Conservation (phyloP, 1,139 yeast genomes). For the Pichia sp. region DNA sequence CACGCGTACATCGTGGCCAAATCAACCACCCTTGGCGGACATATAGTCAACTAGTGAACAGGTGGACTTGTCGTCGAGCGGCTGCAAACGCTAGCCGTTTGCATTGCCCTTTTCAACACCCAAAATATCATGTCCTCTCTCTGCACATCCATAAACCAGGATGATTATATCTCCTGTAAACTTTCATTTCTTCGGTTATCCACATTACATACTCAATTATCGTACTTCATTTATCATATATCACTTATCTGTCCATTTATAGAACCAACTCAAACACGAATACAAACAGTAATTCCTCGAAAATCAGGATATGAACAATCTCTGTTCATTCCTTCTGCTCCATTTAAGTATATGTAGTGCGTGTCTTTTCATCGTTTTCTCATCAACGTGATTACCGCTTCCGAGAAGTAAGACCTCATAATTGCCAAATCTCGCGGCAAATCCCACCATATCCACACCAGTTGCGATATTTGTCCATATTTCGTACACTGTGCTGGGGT, state of each 20-base stretch:
- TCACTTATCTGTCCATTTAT: no score
- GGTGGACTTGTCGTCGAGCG: no score
- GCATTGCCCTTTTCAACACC: no score
- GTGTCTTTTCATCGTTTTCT: conserved; percentile 41
- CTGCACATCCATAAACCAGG: conserved; percentile 43
- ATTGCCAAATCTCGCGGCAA: conserved; percentile 39
- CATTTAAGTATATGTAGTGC: conserved; percentile 48
- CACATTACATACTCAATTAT: no score
- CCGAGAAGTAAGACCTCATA: conserved; percentile 51
- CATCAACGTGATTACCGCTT: conserved; percentile 36
- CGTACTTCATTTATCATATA: no score
- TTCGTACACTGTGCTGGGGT: conserved; percentile 30
- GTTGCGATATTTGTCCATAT: conserved; percentile 16
- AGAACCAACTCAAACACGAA: no score
- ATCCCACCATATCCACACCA: conserved; percentile 30
- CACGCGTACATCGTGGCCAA: conserved; percentile 52
- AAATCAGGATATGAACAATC: no score
- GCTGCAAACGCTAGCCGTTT: conserved; percentile 1
- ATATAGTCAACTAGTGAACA: no score
- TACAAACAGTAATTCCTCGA: no score
- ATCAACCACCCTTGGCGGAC: conserved; percentile 15
- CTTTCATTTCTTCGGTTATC: no score
- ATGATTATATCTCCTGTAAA: no score
- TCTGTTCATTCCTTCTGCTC: conserved; percentile 50
- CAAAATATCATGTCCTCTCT: not conserved